Base-by-base conservation (phyloP, 2,329 filamentous ascomycete genomes). In the Paecilomyces sp. region DNA sequence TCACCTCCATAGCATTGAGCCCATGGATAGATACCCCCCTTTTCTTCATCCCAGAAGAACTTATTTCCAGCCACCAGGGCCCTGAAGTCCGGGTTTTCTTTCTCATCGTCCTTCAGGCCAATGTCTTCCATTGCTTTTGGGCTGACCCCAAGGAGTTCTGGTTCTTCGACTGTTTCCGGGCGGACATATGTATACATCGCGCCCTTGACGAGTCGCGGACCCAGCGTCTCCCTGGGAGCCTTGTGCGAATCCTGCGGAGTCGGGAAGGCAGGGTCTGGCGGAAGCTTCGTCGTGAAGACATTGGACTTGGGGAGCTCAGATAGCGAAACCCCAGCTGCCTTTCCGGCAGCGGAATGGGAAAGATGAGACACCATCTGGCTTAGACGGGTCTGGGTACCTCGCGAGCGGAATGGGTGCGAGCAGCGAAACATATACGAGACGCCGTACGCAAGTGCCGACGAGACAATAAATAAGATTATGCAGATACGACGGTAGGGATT, bases 1-100 rank as follows among this genome's bases (percentile, higher is more conserved):
- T 64, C 65, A 59, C 93, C 93, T 60, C 94, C 94, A 73, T 99
- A 99, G 77, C 94, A 97, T 77, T 99, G 94, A 33, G 94, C 92
- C 94, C 94, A 99, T 0, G 94, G 93, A 72, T 99, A 99, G 52
- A 94, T 86, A n/a, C 89, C 88, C 22, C 89, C 88, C 60, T 85
- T 78, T 25, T 86, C 82, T 60, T 88, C 84, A 64, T 91, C 84
- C 56, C 92, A 93, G 59, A 89, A 85, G 13, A 97, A 83, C 69
- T 86, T 87, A 72, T 94, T 96, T 2, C 94, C 94, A 0, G 90
- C 86, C 6, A 95, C 89, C 0, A 91, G 81, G 61, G 89, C 82
- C 62, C 84, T 83, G 72, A 97, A 97, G 11, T 90, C 87, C 0
- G 89, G 82, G 0, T 85, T 89, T 55, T 84, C 75, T 54, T 88